Evolutionary conservation across 805 yeast species (phyloP), one percentile per base, ranked within the genome.

Genomic region (Kazachstania kunashirensis): DNA sequence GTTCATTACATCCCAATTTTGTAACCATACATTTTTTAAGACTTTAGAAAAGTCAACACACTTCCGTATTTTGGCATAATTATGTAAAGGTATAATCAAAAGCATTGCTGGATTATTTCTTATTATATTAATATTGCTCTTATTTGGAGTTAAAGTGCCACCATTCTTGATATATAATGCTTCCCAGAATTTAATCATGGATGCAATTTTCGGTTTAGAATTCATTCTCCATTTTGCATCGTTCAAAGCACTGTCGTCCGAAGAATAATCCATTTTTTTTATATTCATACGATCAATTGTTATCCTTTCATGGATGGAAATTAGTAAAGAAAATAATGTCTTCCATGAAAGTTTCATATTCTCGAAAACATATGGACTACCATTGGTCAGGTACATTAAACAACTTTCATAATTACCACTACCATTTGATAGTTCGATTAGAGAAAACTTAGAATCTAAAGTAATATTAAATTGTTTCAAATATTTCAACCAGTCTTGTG

Each of bases 1-100:
- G 46, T 77, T 78, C 85, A 82, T 77, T 0, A 67, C 72, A 18
- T 55, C 64, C 84, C 86, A 81, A 52, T 81, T 77, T 47, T 79
- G 75, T 36, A 60, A 52, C 71, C 85, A 73, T 4, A 79, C 74
- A 26, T 66, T 64, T 36, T 70, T 66, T 50, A 81, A 62, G 6
- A 79, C 66, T 3, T 80, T 77, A 0, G 84, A 69, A 36, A 79
- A 50, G 48, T 75, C 67, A 26, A 80, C 62, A 50, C 79, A 72
- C 42, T 79, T 67, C 41, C 82, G 66, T 31, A 82, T 76, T 51
- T 77, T 79, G 13, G 85, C 81, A 52, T 79, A 73, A 25, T 74
- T 70, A 32, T 75, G 65, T 44, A 82, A 53, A 2, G 89, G 88
- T 38, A 82, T 60, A 23, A 80, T 73, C 46, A 82, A 58, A 54